A percentile compares a stretch with the other conserved stretches of the same genome.
These are phyloP conservation scores for Parachlorella kessleri DNA, from an alignment of 139 green algal species.

Conservation along the genomic window DNA sequence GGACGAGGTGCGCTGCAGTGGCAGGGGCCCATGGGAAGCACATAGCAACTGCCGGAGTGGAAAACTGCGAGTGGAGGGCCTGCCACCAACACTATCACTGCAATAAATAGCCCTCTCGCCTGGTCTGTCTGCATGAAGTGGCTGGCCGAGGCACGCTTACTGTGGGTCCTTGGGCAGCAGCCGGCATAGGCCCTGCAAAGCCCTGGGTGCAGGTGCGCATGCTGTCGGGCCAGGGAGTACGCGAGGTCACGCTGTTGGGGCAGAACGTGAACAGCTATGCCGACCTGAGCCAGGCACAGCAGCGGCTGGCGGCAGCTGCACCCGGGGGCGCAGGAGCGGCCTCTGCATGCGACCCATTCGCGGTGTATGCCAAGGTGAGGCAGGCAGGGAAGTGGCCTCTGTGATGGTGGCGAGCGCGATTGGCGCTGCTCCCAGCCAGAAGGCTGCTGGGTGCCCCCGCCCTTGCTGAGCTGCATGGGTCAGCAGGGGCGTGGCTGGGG, in stretches of 20 bases:
- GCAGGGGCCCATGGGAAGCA: no score
- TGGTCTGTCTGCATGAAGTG: no score
- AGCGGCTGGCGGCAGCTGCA: background rate
- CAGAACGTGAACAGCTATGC: slow-evolving; percentile 96
- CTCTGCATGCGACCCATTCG: background rate
- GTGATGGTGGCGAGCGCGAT: no score
- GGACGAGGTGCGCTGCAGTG: slow-evolving; percentile 77
- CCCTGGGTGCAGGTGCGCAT: slow-evolving; percentile 49
- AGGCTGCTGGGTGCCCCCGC: no score
- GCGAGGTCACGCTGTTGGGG: slow-evolving; percentile 85
- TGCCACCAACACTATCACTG: background rate
- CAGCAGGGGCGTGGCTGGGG: no score
- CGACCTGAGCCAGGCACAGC: slow-evolving; percentile 38
- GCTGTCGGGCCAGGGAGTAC: slow-evolving; percentile 64
- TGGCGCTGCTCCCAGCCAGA: no score
- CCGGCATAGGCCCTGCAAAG: no score
- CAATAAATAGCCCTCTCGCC: background rate
- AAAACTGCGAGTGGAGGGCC: background rate
- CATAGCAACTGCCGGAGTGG: no score
- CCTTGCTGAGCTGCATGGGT: no score
- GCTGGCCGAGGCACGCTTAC: no score
- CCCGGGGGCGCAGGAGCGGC: background rate
- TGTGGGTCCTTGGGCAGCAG: no score
- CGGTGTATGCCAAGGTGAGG: background rate
- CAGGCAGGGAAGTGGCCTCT: no score